A percentile compares a stretch with the other conserved stretches of the same genome.
Evolutionary conservation across 2,329 filamentous ascomycete species (phyloP).

Genomic region (Xylariales sp.): DNA sequence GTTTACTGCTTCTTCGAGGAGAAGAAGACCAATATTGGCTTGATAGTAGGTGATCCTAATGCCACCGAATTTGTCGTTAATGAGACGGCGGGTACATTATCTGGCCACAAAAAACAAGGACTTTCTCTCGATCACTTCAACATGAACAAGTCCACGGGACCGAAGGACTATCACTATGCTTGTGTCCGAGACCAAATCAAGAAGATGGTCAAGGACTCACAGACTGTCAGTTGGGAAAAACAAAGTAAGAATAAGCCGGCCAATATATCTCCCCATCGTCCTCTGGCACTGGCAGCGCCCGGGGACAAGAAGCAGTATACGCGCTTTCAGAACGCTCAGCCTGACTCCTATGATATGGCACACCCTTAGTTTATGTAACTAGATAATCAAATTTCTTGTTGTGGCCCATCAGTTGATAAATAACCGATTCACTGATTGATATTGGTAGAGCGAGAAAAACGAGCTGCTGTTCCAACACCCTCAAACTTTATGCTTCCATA

Average conservation of each 20-base stretch:
- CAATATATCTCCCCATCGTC: no score
- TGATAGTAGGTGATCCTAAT: not conserved
- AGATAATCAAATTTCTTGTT: no score
- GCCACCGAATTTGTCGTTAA: not conserved
- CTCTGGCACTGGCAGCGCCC: no score
- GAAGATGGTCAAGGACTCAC: not conserved
- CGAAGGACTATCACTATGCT: not conserved
- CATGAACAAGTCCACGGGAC: slow-evolving; percentile 2
- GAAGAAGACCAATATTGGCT: not conserved
- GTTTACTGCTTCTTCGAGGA: slow-evolving; percentile 1
- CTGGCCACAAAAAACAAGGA: not conserved
- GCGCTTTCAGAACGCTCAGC: no score
- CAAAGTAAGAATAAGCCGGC: no score
- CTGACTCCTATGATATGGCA: no score
- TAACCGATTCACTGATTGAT: not conserved
- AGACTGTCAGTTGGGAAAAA: no score
- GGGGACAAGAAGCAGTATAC: no score
- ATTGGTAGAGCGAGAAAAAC: not conserved
- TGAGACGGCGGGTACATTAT: not conserved
- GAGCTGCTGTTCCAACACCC: not conserved
- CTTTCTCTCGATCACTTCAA: not conserved
- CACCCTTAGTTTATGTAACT: no score
- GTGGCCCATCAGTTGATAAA: no score
- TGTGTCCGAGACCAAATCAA: not conserved
- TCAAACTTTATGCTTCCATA: not conserved